Base-by-base conservation (phyloP, 148 eudicot species). In the Spergularia marina region DNA sequence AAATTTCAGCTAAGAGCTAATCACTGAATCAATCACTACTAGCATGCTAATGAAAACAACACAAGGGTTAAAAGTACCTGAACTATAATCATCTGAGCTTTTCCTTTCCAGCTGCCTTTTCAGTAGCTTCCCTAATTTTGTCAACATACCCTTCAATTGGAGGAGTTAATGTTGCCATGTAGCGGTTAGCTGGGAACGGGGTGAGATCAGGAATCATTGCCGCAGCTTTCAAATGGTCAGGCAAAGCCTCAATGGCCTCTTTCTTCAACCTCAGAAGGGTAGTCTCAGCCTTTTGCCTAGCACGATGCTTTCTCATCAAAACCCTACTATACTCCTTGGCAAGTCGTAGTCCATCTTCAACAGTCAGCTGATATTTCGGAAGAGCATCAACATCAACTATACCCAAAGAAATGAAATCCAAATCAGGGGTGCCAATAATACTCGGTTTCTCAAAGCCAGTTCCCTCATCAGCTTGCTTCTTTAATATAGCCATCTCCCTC, bases 141-240 rank as follows among this genome's bases (percentile, higher is more conserved):
- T 95, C 94, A 21, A 87, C 84, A 69, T 95, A 95, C 41, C 99
- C 99, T 82, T 89, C 97, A 81, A 95, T 95, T 0, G 99, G 99
- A 2, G 99, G 99, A 11, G 97, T 92, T 70, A 95, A 77, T 0
- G 96, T 88, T 0, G 97, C 94, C 98, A 95, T 89, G 68, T 86
- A 89, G 34, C 94, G 72, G 40, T 89, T 95, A 4, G 78, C 83
- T 0, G 99, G 99, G 71, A 92, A 88, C 1, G 94, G 94, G 30
- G 91, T 61, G 53, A 81, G 18, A 87, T 95, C 99, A 2, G 97
- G 99, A 0, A 90, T 87, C 87, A 95, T 63, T 13, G 99, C 99
- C 0, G 90, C 89, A 17, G 81, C 87, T 69, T 75, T 95, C 86
- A 95, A 78, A 57, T 72, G 54, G 74, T 92, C 94, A 10, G 99